Base-by-base conservation (phyloP, 2,329 filamentous ascomycete genomes). In the Aureobasidium subglaciale region DNA sequence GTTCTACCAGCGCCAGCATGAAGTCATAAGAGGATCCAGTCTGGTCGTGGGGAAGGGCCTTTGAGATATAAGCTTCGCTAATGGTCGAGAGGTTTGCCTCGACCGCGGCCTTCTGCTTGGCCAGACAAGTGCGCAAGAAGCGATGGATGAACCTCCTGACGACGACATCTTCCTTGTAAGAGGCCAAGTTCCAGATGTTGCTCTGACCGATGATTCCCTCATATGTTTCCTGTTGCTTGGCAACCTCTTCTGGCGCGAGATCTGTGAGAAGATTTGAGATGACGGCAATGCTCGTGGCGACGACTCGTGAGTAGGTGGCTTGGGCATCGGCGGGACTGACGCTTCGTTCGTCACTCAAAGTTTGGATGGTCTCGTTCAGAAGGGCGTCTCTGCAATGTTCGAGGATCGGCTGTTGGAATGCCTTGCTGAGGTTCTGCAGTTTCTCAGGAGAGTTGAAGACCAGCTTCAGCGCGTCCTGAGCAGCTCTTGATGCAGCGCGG, bases 291-390 rank as follows among this genome's bases (percentile, higher is more conserved):
- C 77, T 81, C 7, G 81, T 81, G 1, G 80, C 78, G n/a, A 82
- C 77, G 4, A 96, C 90, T 43, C 93, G 81, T 59, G 84, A 82
- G 71, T 95, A 93, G 64, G 96, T 96, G 16, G 87, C 82, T 61
- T 90, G 82, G 4, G 90, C 85, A 67, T 99, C 93, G 62, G 97
- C 92, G 8, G 81, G 73, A 58, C 83, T 93, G 3, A 90, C 88
- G 1, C 84, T 89, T 22, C 92, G 81, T 71, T 95, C 88, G 67
- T 99, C 93, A 67, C 91, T 97, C 32, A 99, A 75, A 0, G 89
- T 95, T 32, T 86, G 79, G 2, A 85, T 71, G 0, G 87, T 92
- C 70, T 99, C 93, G 54, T 85, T 82, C 43, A 82, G 72, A 38
- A 93, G 81, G 5, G 90, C 89, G 64, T 89, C 84, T 56, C 81